Conservation (phyloP, 2,329 filamentous ascomycete species). For the Calonectria hongkongensis region DNA sequence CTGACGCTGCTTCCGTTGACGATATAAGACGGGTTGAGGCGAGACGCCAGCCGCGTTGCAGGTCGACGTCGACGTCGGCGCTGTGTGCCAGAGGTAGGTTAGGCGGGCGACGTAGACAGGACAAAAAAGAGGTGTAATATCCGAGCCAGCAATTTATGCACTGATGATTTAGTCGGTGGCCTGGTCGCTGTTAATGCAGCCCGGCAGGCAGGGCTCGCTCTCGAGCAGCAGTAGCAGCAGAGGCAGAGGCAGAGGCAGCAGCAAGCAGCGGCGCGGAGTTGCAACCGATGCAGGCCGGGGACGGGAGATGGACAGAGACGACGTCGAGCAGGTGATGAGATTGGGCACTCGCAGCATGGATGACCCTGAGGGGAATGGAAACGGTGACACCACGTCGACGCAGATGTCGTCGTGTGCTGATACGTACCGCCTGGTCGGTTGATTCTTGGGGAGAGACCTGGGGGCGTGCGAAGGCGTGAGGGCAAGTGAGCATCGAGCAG, state of each 20-base stretch:
- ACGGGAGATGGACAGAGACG: conserved; percentile 26
- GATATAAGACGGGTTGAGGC: conserved; percentile 12
- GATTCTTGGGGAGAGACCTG: conserved; percentile 11
- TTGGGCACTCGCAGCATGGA: conserved; percentile 27
- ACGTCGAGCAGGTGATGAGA: conserved; percentile 24
- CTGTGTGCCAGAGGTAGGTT: conserved; percentile 20
- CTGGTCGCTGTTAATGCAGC: conserved; percentile 25
- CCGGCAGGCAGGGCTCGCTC: conserved; percentile 28
- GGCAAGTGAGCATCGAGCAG: background rate
- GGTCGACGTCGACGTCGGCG: conserved; percentile 6
- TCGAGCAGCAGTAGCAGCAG: background rate
- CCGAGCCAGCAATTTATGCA: conserved; percentile 24
- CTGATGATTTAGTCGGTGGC: conserved; percentile 25
- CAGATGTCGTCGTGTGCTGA: conserved; percentile 27
- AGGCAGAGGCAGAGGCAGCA: too few species aligned
- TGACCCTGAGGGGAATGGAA: conserved; percentile 22
- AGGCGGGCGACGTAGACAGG: conserved; percentile 1
- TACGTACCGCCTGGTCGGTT: conserved; percentile 9
- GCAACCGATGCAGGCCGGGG: conserved; percentile 29
- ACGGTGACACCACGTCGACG: conserved; percentile 37
- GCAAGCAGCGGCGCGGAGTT: background rate
- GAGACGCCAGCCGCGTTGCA: conserved; percentile 19
- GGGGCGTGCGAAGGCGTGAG: background rate
- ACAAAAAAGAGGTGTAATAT: conserved; percentile 17
- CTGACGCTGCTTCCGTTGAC: conserved; percentile 21